phyloP scores from a whole-genome alignment of 805 yeast species.

The Candida pini region DNA sequence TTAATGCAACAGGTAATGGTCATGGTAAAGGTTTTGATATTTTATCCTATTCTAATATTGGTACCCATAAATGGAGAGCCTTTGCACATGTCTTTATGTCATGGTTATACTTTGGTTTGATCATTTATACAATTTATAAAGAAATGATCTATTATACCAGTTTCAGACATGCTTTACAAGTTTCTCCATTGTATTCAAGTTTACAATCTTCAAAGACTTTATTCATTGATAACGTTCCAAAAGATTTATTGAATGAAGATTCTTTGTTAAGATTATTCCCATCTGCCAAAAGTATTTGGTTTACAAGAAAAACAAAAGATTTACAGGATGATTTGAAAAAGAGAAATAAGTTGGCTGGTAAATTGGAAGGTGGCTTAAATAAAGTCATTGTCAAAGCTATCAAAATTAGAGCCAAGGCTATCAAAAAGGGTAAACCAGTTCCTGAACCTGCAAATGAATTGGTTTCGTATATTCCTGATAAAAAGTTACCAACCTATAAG shows the following conservation, averaged over 20 bases:
- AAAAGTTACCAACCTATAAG: constrained; percentile 81
- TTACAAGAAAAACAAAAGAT: constrained; percentile 57
- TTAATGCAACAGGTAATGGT: constrained; percentile 67
- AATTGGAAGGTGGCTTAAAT: constrained; percentile 63
- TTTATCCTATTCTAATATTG: constrained; percentile 58
- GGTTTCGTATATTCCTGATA: constrained; percentile 55
- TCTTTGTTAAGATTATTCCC: constrained; percentile 59
- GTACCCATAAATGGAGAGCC: constrained; percentile 54
- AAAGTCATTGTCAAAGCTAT: constrained; percentile 55
- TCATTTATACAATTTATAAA: constrained; percentile 62
- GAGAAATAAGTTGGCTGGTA: constrained; percentile 53
- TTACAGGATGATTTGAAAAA: constrained; percentile 54
- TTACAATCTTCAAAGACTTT: constrained; percentile 66
- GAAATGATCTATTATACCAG: constrained; percentile 68
- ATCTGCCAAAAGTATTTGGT: constrained; percentile 51
- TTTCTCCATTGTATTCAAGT: constrained; percentile 69
- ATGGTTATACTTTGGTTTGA: constrained; percentile 66
- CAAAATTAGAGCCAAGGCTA: constrained; percentile 46
- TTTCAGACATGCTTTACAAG: constrained; percentile 67
- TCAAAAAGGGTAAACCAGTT: constrained; percentile 50
- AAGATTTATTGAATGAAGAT: constrained; percentile 38
- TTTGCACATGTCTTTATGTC: constrained; percentile 74
- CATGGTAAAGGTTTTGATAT: constrained; percentile 54
- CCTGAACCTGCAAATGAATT: constrained; percentile 55
- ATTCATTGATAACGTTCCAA: constrained; percentile 63